Percentiles rank a stretch among this genome's conserved stretches.
Evolutionary conservation across 176 grass and related monocot species (phyloP).

Genomic region (Alopecurus myosuroides): DNA sequence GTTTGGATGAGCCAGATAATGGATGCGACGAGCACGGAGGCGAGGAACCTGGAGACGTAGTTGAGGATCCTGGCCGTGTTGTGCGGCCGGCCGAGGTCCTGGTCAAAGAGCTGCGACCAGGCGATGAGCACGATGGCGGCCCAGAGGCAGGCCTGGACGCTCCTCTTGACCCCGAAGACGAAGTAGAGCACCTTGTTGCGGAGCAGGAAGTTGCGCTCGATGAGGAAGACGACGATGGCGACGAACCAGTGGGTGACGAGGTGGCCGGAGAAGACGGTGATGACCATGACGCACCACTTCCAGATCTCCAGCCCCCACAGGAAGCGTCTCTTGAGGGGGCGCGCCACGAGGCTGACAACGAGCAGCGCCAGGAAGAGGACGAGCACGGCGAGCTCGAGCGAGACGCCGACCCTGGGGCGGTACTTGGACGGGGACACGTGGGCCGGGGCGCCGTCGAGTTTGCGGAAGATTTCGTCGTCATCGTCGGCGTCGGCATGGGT

Average conservation of each 20-base stretch:
- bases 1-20: slow-evolving; percentile 79
- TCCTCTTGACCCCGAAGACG: slow-evolving; percentile 75
- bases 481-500: slow-evolving; percentile 64
- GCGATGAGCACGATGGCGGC: slow-evolving; percentile 52
- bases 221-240: slow-evolving; percentile 54
- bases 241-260: slow-evolving; percentile 68
- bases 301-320: slow-evolving; percentile 78
- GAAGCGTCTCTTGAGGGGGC: slow-evolving; percentile 17
- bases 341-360: slow-evolving; percentile 53
- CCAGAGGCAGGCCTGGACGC: slow-evolving; percentile 78
- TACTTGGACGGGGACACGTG: neutral
- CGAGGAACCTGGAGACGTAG: slow-evolving; percentile 54
- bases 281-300: slow-evolving; percentile 92
- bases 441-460: slow-evolving; percentile 5
- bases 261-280: slow-evolving; percentile 63
- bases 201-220: too few relatives aligned
- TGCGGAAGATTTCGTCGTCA: slow-evolving; percentile 66
- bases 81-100: slow-evolving; percentile 10
- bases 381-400: slow-evolving; percentile 48
- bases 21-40: slow-evolving; percentile 50
- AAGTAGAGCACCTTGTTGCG: slow-evolving; percentile 95
- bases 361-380: slow-evolving; percentile 63
- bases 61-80: slow-evolving; percentile 56
- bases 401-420: slow-evolving; percentile 34
- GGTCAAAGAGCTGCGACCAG: slow-evolving; percentile 73